Evolutionary conservation across 2,329 filamentous ascomycete genomes (phyloP).

Genomic region (Grosmannia penicillata): DNA sequence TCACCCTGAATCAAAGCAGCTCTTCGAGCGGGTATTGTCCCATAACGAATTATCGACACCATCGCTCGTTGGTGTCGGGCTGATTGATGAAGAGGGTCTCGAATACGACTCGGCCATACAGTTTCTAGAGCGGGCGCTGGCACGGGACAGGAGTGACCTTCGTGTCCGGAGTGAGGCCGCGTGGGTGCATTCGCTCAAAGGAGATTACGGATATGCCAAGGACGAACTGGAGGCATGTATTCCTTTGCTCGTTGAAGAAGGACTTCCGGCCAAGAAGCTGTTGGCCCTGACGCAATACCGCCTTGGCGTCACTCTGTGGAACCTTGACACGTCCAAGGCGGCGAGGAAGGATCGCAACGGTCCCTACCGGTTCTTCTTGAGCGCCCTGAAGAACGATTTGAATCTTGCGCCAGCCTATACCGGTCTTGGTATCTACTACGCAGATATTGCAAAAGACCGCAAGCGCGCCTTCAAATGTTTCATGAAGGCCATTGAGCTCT

Average conservation of each 20-base stretch:
- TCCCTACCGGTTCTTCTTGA: conserved; percentile 72
- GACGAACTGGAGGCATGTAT: conserved; percentile 58
- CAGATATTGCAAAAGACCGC: conserved; percentile 79
- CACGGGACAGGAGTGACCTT: conserved; percentile 58
- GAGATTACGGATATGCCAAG: conserved; percentile 55
- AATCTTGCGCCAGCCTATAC: conserved; percentile 87
- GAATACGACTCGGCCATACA: conserved; percentile 70
- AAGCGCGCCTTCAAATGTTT: conserved; percentile 83
- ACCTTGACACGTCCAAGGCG: conserved; percentile 56
- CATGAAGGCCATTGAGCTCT: conserved; percentile 90
- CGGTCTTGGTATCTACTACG: conserved; percentile 77
- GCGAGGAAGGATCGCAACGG: conserved; percentile 69
- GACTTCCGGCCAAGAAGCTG: conserved; percentile 48
- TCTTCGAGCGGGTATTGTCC: conserved; percentile 71
- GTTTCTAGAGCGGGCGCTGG: conserved; percentile 63
- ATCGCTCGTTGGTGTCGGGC: conserved; percentile 75
- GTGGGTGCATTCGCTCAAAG: conserved; percentile 79
- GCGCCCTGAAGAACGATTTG: conserved; percentile 70
- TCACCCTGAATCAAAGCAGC: conserved; percentile 71
- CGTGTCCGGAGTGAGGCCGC: conserved; percentile 75
- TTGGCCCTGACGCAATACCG: conserved; percentile 76
- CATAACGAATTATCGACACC: conserved; percentile 63
- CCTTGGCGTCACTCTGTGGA: conserved; percentile 77
- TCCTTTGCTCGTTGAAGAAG: conserved; percentile 44
- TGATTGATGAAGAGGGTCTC: conserved; percentile 88